Evolutionary conservation across 2,329 filamentous ascomycete species (phyloP).

Genomic region (Elsinoe arachidis): DNA sequence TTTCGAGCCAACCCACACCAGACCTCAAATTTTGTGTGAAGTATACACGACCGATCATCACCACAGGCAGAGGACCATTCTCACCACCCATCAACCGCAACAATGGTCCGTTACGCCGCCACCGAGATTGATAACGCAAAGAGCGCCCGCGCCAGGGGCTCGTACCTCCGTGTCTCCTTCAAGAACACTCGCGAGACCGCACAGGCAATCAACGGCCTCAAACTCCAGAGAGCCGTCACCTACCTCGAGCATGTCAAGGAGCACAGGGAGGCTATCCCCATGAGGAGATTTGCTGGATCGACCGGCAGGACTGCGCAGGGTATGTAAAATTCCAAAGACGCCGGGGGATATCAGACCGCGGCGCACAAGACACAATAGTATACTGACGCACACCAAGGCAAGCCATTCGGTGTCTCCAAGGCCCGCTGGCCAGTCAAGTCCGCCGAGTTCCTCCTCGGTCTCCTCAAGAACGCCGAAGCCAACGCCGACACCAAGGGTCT

Average conservation of each 20-base stretch:
- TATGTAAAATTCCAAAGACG: constrained; percentile 48
- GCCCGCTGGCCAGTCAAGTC: constrained; percentile 99
- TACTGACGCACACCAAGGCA: constrained; percentile 55
- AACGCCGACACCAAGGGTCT: constrained; percentile 96
- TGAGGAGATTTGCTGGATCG: constrained; percentile 94
- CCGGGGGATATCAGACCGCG: not conserved
- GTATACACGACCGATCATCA: not conserved
- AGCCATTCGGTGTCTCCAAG: constrained; percentile 96
- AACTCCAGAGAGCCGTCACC: constrained; percentile 84
- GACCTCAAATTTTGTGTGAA: constrained; percentile 12
- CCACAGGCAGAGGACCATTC: not conserved
- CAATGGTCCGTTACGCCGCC: constrained; percentile 84
- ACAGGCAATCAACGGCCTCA: constrained; percentile 99
- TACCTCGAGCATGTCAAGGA: constrained; percentile 98
- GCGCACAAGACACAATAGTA: constrained; percentile 14
- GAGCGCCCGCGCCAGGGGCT: constrained; percentile 95
- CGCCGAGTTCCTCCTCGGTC: constrained; percentile 91
- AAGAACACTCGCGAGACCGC: constrained; percentile 99
- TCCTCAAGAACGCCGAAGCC: constrained; percentile 95
- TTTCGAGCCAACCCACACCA: constrained; percentile 9
- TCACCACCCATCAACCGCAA: not conserved
- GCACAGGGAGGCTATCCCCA: constrained; percentile 95
- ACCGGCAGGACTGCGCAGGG: constrained; percentile 96
- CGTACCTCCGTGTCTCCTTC: constrained; percentile 98
- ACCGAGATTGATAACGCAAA: constrained; percentile 79